A percentile compares a stretch with the other conserved stretches of the same genome.
Conservation (phyloP, 768 basidiomycete species). For the Suillus subalutaceus region DNA sequence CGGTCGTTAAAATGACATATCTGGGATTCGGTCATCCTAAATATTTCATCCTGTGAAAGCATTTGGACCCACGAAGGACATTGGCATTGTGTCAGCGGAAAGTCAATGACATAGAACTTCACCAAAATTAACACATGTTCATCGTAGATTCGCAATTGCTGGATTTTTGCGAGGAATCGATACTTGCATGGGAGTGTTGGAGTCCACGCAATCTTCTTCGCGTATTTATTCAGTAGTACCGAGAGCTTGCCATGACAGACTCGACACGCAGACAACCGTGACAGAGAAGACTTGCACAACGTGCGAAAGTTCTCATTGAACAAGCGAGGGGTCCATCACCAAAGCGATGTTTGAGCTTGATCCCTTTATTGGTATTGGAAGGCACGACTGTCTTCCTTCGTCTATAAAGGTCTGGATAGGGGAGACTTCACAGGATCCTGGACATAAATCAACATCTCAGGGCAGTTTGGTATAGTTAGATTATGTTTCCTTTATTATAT, state of each 20-base stretch:
- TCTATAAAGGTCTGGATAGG: neutral
- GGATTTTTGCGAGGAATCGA: neutral
- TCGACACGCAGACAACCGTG: neutral
- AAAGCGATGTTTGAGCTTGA: neutral
- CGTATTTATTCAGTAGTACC: neutral
- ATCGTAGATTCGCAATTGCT: neutral
- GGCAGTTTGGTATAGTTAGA: neutral
- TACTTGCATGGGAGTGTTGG: neutral
- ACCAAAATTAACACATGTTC: neutral
- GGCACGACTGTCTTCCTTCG: neutral
- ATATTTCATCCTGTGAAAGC: neutral
- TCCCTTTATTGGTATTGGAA: neutral
- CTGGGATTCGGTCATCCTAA: neutral
- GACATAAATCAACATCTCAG: neutral
- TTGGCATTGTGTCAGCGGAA: neutral
- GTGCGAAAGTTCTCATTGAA: neutral
- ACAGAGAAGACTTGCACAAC: neutral
- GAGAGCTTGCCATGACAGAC: neutral
- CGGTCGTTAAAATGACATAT: neutral
- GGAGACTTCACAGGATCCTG: neutral
- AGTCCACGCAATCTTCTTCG: neutral
- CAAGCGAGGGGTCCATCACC: neutral
- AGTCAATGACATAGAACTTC: neutral
- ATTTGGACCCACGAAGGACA: neutral
- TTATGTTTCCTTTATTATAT: neutral